Percentiles rank a stretch among this genome's conserved stretches.
Conservation (phyloP, 495 filamentous ascomycete genomes). For the Aspergillus nanangensis region DNA sequence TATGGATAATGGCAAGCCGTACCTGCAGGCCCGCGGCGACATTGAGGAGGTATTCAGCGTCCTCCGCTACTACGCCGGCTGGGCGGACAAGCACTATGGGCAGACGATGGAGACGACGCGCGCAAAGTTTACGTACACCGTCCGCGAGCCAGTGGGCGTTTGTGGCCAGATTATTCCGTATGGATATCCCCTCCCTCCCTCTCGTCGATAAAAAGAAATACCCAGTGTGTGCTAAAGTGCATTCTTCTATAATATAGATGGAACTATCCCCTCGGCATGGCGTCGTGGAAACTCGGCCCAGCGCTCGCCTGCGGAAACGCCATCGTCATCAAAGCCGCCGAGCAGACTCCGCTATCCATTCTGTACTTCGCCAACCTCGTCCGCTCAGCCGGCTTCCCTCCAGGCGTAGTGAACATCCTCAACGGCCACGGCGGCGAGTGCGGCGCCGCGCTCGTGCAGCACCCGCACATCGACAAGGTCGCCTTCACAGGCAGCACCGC, state of each 20-base stretch:
- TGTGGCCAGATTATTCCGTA: conserved; percentile 90
- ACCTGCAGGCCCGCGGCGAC: conserved; percentile 65
- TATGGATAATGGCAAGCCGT: conserved; percentile 90
- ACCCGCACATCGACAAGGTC: conserved; percentile 77
- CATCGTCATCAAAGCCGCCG: conserved; percentile 81
- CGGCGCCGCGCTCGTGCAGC: conserved; percentile 72
- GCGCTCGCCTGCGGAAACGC: no score
- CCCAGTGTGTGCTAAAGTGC: no score
- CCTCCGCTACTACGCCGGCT: conserved; percentile 85
- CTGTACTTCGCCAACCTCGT: conserved; percentile 73
- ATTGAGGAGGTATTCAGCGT: conserved; percentile 62
- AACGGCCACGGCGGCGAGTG: conserved; percentile 77
- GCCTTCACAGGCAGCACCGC: conserved; percentile 86
- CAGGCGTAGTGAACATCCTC: conserved; percentile 88
- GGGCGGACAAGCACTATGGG: conserved; percentile 87
- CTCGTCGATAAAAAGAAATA: no score
- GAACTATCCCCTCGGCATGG: conserved; percentile 88
- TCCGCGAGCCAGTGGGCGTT: conserved; percentile 84
- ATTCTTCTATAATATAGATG: no score
- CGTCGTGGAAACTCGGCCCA: conserved; percentile 89
- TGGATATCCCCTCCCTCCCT: no score
- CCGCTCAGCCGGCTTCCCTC: conserved; percentile 83
- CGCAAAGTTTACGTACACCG: conserved; percentile 80
- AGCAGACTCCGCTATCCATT: conserved; percentile 85
- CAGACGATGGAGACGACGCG: conserved; percentile 79